Evolutionary conservation across 345 rosid genomes (phyloP).

Genomic region (Citrus maxima): DNA sequence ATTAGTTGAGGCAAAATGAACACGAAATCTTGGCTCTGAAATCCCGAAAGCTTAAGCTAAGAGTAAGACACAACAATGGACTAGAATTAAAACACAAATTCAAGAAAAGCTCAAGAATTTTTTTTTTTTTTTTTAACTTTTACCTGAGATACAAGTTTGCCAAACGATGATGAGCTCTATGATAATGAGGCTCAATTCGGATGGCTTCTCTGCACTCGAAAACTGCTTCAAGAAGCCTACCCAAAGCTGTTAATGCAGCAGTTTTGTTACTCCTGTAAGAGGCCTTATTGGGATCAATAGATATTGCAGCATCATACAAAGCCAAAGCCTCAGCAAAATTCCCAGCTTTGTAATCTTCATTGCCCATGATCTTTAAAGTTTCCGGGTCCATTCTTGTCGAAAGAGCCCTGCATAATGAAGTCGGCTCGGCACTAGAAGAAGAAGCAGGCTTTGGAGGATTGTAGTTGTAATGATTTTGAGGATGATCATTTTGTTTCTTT

Average conservation of each 20-base stretch:
- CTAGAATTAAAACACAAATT: too few relatives aligned
- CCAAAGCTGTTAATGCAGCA: conserved; percentile 85
- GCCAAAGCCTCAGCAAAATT: conserved; percentile 85
- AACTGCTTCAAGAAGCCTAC: conserved; percentile 80
- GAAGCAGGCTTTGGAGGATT: background rate
- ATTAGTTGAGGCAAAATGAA: background rate
- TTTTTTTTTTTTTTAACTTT: too few relatives aligned
- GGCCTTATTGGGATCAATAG: conserved; percentile 83
- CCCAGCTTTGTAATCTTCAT: conserved; percentile 95
- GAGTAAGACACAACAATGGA: too few relatives aligned
- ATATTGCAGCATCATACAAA: conserved; percentile 88
- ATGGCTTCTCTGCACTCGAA: conserved; percentile 94
- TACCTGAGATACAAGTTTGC: conserved; percentile 84
- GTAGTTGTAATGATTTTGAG: conserved; percentile 3
- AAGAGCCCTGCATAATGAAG: conserved; percentile 74
- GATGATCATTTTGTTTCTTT: conserved; percentile 26
- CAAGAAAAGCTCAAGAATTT: too few relatives aligned
- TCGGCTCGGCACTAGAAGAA: conserved; percentile 3
- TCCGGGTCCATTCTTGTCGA: conserved; percentile 97
- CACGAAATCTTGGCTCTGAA: too few relatives aligned
- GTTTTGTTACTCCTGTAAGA: conserved; percentile 90
- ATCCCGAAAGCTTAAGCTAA: too few relatives aligned
- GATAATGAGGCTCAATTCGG: conserved; percentile 77
- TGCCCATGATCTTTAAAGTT: conserved; percentile 87
- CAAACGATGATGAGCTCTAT: conserved; percentile 90